phyloP scores from a whole-genome alignment of 768 basidiomycete genomes.

The Russula earlei region DNA sequence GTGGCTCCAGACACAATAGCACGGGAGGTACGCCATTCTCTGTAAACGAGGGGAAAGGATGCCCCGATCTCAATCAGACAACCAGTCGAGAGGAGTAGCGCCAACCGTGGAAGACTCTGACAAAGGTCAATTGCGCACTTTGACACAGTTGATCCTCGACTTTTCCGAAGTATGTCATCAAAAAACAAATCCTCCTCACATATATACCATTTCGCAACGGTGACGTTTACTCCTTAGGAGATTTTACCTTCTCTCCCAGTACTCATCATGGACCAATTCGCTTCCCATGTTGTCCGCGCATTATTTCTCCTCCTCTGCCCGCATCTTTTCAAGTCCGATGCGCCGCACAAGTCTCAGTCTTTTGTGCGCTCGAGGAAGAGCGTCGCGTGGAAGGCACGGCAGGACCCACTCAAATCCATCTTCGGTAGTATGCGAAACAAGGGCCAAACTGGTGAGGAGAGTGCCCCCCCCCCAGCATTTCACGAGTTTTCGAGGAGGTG shows the following conservation, averaged over 20 bases:
- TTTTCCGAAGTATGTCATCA: constrained; percentile 50
- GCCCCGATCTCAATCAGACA: not conserved
- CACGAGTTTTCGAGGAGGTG: constrained; percentile 32
- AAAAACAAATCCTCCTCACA: not conserved
- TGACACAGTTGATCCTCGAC: constrained; percentile 55
- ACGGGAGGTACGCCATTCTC: constrained; percentile 46
- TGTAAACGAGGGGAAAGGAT: not conserved
- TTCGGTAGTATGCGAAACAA: constrained; percentile 39
- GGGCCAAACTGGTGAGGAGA: constrained; percentile 19
- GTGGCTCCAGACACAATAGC: constrained; percentile 54
- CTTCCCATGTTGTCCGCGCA: constrained; percentile 81
- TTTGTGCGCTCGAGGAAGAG: constrained; percentile 78
- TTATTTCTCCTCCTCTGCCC: constrained; percentile 73
- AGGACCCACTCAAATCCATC: constrained; percentile 74
- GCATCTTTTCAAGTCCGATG: constrained; percentile 33
- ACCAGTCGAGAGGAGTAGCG: constrained; percentile 49
- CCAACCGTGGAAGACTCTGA: constrained; percentile 35
- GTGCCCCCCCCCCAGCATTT: constrained; percentile 37
- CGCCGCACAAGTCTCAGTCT: constrained; percentile 28
- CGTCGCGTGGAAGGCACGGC: constrained; percentile 69
- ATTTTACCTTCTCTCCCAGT: constrained; percentile 50
- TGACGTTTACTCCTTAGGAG: constrained; percentile 40
- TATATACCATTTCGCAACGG: not conserved
- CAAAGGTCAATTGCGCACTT: constrained; percentile 55
- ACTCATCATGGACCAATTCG: constrained; percentile 78